Conservation (phyloP, 192 early-diverging fungal genomes). For the Linnemannia zychae region DNA sequence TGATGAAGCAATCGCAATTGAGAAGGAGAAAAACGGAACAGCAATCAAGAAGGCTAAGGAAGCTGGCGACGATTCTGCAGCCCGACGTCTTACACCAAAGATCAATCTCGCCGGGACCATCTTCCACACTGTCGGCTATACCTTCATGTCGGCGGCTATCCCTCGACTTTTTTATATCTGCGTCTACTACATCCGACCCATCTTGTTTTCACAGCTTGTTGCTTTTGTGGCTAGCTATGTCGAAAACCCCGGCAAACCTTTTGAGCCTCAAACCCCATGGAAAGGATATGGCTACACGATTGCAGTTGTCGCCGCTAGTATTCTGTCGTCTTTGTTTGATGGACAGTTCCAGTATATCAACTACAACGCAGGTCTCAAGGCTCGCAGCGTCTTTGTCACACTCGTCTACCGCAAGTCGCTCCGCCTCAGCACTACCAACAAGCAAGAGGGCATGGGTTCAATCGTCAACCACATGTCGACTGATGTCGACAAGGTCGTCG, state of each 20-base stretch:
- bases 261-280: constrained; percentile 2
- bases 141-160: constrained; percentile 26
- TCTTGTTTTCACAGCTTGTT: constrained; percentile 28
- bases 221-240: constrained; percentile 23
- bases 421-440: constrained; percentile 60
- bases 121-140: constrained; percentile 19
- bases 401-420: constrained; percentile 73
- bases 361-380: constrained; percentile 53
- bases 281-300: constrained; percentile 32
- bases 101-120: constrained; percentile 6
- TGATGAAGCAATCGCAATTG: constrained; percentile 19
- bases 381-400: constrained; percentile 64
- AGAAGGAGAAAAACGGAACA: neutral
- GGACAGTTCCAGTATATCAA: constrained; percentile 33
- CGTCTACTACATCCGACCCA: constrained; percentile 10
- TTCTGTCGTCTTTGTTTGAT: constrained; percentile 24
- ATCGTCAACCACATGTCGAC: constrained; percentile 74
- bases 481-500: constrained; percentile 37
- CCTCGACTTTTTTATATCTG: constrained; percentile 16
- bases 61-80: neutral
- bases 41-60: neutral
- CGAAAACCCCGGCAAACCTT: neutral
- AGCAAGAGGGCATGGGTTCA: constrained; percentile 70
- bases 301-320: constrained; percentile 14
- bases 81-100: neutral